phyloP scores from a whole-genome alignment of 2,329 filamentous ascomycete species.

The Fusarium pseudonygamai region DNA sequence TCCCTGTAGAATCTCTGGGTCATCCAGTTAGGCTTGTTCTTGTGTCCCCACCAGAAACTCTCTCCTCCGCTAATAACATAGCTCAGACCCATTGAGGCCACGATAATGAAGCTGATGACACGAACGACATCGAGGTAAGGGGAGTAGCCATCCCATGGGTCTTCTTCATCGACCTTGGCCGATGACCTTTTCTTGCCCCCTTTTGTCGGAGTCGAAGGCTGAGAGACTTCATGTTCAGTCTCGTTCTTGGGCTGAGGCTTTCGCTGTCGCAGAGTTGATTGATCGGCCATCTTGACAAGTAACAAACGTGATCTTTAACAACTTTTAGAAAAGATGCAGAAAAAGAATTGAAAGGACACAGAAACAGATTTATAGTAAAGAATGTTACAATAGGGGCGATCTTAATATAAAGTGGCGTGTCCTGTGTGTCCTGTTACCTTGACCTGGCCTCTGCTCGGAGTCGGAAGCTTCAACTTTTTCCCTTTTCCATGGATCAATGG shows the following conservation, averaged over 20 bases:
- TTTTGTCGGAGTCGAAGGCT: constrained; percentile 41
- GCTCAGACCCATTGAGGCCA: constrained; percentile 75
- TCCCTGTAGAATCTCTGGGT: constrained; percentile 65
- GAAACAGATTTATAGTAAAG: constrained; percentile 11
- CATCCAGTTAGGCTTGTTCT: constrained; percentile 71
- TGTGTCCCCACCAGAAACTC: constrained; percentile 72
- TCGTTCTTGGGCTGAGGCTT: constrained; percentile 47
- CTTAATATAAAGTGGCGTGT: constrained; percentile 34
- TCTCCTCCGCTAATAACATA: constrained; percentile 80
- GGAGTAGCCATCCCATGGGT: constrained; percentile 58
- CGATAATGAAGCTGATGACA: constrained; percentile 71
- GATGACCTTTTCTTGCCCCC: constrained; percentile 34
- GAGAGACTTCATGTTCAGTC: constrained; percentile 26
- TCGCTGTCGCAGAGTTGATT: constrained; percentile 56
- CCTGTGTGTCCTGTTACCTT: constrained; percentile 25
- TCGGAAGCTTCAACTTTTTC: constrained; percentile 27
- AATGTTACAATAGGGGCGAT: constrained; percentile 17
- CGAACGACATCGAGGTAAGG: constrained; percentile 73
- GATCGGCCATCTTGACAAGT: constrained; percentile 49
- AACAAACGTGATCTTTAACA: neutral
- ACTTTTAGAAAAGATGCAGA: neutral
- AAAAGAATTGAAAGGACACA: neutral
- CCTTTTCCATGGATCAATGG: constrained; percentile 17
- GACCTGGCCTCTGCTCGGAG: constrained; percentile 23
- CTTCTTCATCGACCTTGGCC: constrained; percentile 54